A percentile compares a stretch with the other conserved stretches of the same genome.
phyloP scores from a whole-genome alignment of 2,329 filamentous ascomycete genomes.

The Simplicillium aogashimaense region DNA sequence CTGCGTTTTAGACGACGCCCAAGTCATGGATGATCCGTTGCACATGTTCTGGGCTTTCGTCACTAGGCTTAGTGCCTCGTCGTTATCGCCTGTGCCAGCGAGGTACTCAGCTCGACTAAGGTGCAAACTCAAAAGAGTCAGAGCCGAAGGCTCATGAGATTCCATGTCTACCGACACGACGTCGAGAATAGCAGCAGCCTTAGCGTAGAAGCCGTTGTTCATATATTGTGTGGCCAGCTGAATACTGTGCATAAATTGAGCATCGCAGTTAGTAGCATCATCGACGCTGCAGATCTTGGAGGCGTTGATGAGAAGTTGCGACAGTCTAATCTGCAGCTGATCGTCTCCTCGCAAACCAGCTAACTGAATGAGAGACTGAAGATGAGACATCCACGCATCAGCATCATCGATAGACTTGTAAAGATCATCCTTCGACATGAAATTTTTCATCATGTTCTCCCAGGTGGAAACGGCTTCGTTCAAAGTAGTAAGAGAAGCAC shows the following conservation, averaged over 20 bases:
- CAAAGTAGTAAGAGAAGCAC: slow-evolving; percentile 18
- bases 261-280: slow-evolving; percentile 21
- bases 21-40: slow-evolving; percentile 16
- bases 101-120: slow-evolving; percentile 68
- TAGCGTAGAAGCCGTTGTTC: slow-evolving; percentile 38
- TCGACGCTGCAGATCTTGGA: slow-evolving; percentile 24
- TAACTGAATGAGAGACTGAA: slow-evolving; percentile 41
- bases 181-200: slow-evolving; percentile 43
- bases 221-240: slow-evolving; percentile 43
- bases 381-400: slow-evolving; percentile 34
- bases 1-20: slow-evolving; percentile 23
- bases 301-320: slow-evolving; percentile 17
- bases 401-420: slow-evolving; percentile 38
- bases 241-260: slow-evolving; percentile 34
- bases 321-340: slow-evolving; percentile 27
- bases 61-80: slow-evolving; percentile 18
- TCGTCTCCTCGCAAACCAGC: slow-evolving; percentile 40
- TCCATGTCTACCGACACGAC: slow-evolving; percentile 37
- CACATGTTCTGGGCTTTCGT: slow-evolving; percentile 28
- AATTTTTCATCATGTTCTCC: slow-evolving; percentile 29
- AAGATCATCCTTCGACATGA: slow-evolving; percentile 28
- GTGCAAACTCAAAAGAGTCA: slow-evolving; percentile 44
- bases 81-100: slow-evolving; percentile 44
- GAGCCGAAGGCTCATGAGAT: slow-evolving; percentile 24
- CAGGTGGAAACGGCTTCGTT: slow-evolving; percentile 30